Evolutionary conservation across 2,329 filamentous ascomycete species (phyloP), one percentile per base, ranked within the genome.

Genomic region (Aspergillus tanneri): DNA sequence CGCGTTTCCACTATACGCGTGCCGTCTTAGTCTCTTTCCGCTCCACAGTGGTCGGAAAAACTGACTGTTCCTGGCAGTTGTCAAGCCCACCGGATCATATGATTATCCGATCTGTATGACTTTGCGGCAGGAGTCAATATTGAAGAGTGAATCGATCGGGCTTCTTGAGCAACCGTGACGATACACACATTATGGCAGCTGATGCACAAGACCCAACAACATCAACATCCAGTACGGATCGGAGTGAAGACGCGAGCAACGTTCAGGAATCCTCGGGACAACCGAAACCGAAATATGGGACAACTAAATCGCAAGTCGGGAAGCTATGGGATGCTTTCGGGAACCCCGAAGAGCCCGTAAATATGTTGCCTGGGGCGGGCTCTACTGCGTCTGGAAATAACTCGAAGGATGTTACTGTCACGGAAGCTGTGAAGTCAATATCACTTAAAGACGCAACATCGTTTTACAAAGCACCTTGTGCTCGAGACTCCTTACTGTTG

Each of bases 391-490:
- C 78, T 8, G 87, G 75, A 72, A 87, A 78, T 49, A 67, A 68
- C 44, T 58, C 68, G n/a, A 66, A 71, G 47, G 68, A 72, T 52
- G 52, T 70, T 24, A 64, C 72, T 34, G 63, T 76, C 56, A 64
- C 65, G 36, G 69, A 75, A 46, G 64, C 68, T 37, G 58, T 67
- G 56, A 69, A 66, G 64, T 67, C 64, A 54, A 76, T 73, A 46
- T 80, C 66, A 39, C 59, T 84, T n/a, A 67, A 70, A 28, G 84
- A 89, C 43, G 55, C 66, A 35, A 56, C 61, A 34, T 87, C 82
- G 1, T 75, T 91, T 41, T 85, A 91, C 67, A 86, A 87, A 68
- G 81, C 84, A 48, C 92, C 92, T 0, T 97, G 93, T 69, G 87
- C 89, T 16, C 79, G 91, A 52, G 86, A 95, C 64, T 86, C 88